Base-by-base conservation (phyloP, 306 rosid genomes). In the Malus sylvestris region DNA sequence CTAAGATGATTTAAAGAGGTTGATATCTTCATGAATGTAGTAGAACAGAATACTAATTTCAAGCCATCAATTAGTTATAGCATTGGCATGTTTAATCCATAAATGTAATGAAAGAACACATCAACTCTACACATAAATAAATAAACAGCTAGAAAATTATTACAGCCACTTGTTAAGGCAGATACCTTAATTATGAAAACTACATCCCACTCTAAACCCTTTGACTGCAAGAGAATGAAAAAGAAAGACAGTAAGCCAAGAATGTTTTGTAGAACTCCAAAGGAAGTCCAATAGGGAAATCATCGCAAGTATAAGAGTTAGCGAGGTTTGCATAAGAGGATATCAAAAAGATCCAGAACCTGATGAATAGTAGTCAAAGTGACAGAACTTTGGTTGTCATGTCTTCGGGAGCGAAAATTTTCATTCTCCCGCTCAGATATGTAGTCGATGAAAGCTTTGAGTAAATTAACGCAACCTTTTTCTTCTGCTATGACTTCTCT, bases 141-240 rank as follows among this genome's bases (percentile, higher is more conserved):
- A 30, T 32, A 58, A 22, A 42, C 12, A 72, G 1, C 6, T 0
- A 7, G 59, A 59, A 60, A 40, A 40, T 1, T 12, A 53, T 13
- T 23, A 70, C 4, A 4, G 11, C 3, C 45, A 40, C 45, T 38
- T 40, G 44, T 40, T 30, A 71, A 51, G 11, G 53, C 68, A 80
- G 83, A 61, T 86, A 94, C 98, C 98, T 94, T 94, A 78, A 94
- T 81, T 80, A 94, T 85, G 91, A 94, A 94, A 83, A 94, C 98
- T 78, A 86, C 82, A 74, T 94, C 97, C 98, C 98, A 94, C 81
- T 94, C 98, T 83, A 94, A 87, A 76, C 98, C 98, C 83, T 94
- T 94, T 38, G 98, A 93, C 98, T 94, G 70, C 89, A 89, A 23
- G 79, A 77, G 72, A 65, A 22, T 55, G 70, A 63, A 40, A 60